phyloP scores from a whole-genome alignment of 352 stramenopile species.

The Globisporangium apiculatum region DNA sequence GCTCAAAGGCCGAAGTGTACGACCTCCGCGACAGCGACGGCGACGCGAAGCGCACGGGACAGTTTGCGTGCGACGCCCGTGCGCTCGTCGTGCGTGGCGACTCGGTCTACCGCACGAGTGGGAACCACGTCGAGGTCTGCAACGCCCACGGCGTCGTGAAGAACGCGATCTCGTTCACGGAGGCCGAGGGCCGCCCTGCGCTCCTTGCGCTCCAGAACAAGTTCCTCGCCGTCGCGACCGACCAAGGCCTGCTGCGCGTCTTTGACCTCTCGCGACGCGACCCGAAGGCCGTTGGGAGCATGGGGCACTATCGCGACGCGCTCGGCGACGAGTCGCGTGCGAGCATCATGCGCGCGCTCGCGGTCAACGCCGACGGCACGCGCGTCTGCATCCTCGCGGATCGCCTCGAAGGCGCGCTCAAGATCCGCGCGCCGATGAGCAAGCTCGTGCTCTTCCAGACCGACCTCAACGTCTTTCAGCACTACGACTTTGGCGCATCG shows the following conservation, averaged over 20 bases:
- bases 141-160: slow-evolving; percentile 86
- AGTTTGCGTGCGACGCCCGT: slow-evolving; percentile 71
- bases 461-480: slow-evolving; percentile 85
- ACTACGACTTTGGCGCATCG: slow-evolving; percentile 83
- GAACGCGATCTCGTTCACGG: slow-evolving; percentile 87
- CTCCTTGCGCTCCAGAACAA: slow-evolving; percentile 86
- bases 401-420: slow-evolving; percentile 56
- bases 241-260: slow-evolving; percentile 78
- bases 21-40: slow-evolving; percentile 69
- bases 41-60: slow-evolving; percentile 40
- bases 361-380: slow-evolving; percentile 87
- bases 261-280: slow-evolving; percentile 84
- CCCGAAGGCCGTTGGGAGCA: slow-evolving; percentile 82
- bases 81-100: slow-evolving; percentile 78
- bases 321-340: slow-evolving; percentile 49
- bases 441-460: slow-evolving; percentile 89
- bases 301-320: slow-evolving; percentile 61
- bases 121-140: slow-evolving; percentile 84
- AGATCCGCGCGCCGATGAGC: slow-evolving; percentile 79
- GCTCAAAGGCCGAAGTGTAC: slow-evolving; percentile 83
- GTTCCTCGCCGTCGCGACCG: slow-evolving; percentile 87
- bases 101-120: slow-evolving; percentile 81
- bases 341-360: slow-evolving; percentile 57
- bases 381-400: slow-evolving; percentile 87
- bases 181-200: slow-evolving; percentile 78